Evolutionary conservation across 306 rosid genomes (phyloP), one percentile per base, ranked within the genome.

Genomic region (Fagus crenata): DNA sequence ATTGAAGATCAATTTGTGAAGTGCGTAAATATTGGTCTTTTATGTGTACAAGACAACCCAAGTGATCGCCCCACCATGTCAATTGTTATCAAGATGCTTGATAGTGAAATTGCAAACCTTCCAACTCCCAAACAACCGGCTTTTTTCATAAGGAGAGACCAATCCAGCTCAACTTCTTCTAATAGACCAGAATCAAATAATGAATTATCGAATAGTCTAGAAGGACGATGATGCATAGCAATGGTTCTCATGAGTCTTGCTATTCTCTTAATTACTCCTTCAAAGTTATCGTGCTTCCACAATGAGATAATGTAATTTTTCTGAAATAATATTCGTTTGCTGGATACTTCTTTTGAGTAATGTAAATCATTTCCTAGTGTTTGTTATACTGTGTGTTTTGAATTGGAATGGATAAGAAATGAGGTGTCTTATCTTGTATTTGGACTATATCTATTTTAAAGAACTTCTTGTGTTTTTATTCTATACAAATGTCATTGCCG

Each of bases 21-120:
- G 78, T 89, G 88, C 73, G 83, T 84, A 4, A 67, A 11, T 7
- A 41, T 86, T 56, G 89, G 84, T 2, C 83, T 89, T 1, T 59
- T 85, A 37, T 89, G 93, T n/a, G 82, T 81, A 13, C 90, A 89
- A 77, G 88, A 89, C 43, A 88, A 87, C 22, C 89, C 86, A 0
- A 31, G 17, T 54, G 89, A 89, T 53, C 77, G 93, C 2, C 93
- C 85, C 1, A 49, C 82, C 12, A 79, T 89, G 87, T 78, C 89
- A 32, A 79, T 74, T 69, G 70, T 81, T 14, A 31, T 86, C 3
- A 71, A 69, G 53, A 61, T 86, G 88, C 90, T 89, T 67, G 84
- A 81, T 1, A 75, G 73, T n/a, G 90, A 87, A 9, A 37, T 67
- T 61, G 41, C 77, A 35, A 76, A 28, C 5, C 46, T 80, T 32